phyloP scores from a whole-genome alignment of 192 early-diverging fungal species.

The Linnemannia schmuckeri region DNA sequence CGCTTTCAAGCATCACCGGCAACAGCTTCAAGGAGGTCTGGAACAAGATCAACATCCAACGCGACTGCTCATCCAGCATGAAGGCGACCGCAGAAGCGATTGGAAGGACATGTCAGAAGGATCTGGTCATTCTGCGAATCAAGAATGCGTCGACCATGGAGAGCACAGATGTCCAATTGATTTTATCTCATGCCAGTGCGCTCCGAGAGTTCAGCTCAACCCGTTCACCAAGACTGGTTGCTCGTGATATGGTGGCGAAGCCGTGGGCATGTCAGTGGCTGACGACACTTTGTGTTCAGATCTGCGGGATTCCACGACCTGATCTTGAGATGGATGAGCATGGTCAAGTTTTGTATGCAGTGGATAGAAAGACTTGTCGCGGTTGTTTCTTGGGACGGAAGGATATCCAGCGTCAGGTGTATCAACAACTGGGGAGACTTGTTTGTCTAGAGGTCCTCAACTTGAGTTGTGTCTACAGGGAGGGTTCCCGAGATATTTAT shows the following conservation, averaged over 20 bases:
- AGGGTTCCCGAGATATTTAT: background rate
- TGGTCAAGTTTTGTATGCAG: background rate
- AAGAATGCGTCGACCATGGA: background rate
- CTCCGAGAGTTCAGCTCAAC: constrained; percentile 1
- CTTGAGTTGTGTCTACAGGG: background rate
- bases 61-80: background rate
- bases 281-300: background rate
- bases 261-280: constrained; percentile 3
- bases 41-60: constrained; percentile 2
- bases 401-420: background rate
- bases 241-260: background rate
- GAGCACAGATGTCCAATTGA: constrained; percentile 1
- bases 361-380: background rate
- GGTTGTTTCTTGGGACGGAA: background rate
- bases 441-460: background rate
- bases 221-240: background rate
- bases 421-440: background rate
- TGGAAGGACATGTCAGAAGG: background rate
- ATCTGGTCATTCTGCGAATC: background rate
- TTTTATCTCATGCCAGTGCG: background rate
- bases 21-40: background rate
- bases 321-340: background rate
- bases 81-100: background rate
- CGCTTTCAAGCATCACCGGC: background rate
- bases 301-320: background rate